These are phyloP conservation scores for Neofusicoccum umdonicola DNA, from an alignment of 2,329 filamentous ascomycete genomes.

Conservation along the genomic window DNA sequence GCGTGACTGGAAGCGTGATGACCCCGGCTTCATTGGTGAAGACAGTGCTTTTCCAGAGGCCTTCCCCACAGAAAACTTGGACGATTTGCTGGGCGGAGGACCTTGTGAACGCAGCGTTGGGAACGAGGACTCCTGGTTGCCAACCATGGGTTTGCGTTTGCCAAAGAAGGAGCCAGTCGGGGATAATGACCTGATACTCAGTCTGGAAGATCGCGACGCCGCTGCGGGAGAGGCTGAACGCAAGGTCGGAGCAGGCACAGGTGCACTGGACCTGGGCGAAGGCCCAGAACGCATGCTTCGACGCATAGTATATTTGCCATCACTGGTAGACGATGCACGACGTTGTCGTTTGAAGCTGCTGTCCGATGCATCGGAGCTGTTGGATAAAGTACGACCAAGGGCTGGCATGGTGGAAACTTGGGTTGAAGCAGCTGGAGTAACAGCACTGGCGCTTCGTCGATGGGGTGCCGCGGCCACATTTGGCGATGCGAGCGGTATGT, in stretches of 20 bases:
- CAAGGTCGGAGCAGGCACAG: conserved; percentile 34
- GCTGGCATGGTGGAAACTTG: conserved; percentile 29
- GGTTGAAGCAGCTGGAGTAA: conserved; percentile 19
- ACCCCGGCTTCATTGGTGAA: background rate
- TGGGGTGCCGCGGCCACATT: conserved; percentile 22
- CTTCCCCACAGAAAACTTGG: background rate
- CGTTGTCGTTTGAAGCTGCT: conserved; percentile 77
- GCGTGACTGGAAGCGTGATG: conserved; percentile 42
- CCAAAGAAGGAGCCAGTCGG: conserved; percentile 58
- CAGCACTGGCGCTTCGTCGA: conserved; percentile 25
- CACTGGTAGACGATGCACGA: conserved; percentile 40
- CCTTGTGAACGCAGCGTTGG: background rate
- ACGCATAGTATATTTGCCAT: conserved; percentile 61
- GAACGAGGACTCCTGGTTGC: conserved; percentile 18
- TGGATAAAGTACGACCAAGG: conserved; percentile 26
- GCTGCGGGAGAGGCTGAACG: conserved; percentile 22
- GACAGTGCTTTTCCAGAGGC: background rate
- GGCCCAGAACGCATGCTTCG: conserved; percentile 64
- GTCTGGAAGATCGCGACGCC: conserved; percentile 48
- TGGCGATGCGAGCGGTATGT: conserved; percentile 30
- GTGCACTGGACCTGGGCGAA: conserved; percentile 44
- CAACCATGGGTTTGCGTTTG: conserved; percentile 20
- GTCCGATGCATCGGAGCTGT: conserved; percentile 47
- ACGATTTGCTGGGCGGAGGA: background rate
- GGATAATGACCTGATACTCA: conserved; percentile 69